These are phyloP conservation scores for Maudiozyma pseudohumilis DNA, from an alignment of 805 yeast species.

Conservation along the genomic window DNA sequence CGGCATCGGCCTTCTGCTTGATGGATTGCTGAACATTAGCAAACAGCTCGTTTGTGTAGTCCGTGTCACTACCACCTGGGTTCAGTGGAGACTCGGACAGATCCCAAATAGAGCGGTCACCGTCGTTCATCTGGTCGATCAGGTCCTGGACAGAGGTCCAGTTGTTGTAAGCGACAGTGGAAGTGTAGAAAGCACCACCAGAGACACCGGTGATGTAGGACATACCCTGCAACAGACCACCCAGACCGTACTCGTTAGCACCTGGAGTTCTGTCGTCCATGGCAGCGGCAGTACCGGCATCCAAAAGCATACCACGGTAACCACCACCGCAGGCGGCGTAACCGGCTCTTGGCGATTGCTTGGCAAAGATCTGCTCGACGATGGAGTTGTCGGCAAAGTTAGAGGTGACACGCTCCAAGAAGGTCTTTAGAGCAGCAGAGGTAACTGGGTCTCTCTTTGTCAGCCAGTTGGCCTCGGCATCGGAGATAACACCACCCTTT, in stretches of 20 bases:
- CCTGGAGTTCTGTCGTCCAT: conserved; percentile 64
- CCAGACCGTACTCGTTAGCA: conserved; percentile 48
- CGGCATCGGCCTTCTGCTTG: conserved; percentile 46
- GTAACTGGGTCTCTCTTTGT: conserved; percentile 36
- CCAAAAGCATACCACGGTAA: conserved; percentile 76
- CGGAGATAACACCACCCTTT: conserved; percentile 36
- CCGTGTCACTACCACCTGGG: conserved; percentile 52
- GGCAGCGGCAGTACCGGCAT: conserved; percentile 78
- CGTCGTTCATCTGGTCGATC: conserved; percentile 26
- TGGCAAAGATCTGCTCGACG: conserved; percentile 15
- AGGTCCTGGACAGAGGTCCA: conserved; percentile 63
- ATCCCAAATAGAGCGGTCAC: conserved; percentile 53
- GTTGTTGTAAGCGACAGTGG: conserved; percentile 56
- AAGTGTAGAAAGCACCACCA: conserved; percentile 78
- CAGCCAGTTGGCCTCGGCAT: conserved; percentile 42
- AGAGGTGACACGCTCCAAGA: conserved; percentile 33
- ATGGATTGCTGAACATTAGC: conserved; percentile 43
- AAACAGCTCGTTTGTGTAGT: conserved; percentile 43
- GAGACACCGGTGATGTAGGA: conserved; percentile 69
- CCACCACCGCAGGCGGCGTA: conserved; percentile 83
- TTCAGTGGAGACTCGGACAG: conserved; percentile 49
- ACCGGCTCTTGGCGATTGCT: conserved; percentile 37
- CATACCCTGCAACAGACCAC: conserved; percentile 63
- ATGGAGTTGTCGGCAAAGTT: conserved; percentile 15
- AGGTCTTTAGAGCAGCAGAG: conserved; percentile 35